A percentile compares a stretch with the other conserved stretches of the same genome.
Evolutionary conservation across 2,329 filamentous ascomycete genomes (phyloP).

Genomic region (Penicillium sp.): DNA sequence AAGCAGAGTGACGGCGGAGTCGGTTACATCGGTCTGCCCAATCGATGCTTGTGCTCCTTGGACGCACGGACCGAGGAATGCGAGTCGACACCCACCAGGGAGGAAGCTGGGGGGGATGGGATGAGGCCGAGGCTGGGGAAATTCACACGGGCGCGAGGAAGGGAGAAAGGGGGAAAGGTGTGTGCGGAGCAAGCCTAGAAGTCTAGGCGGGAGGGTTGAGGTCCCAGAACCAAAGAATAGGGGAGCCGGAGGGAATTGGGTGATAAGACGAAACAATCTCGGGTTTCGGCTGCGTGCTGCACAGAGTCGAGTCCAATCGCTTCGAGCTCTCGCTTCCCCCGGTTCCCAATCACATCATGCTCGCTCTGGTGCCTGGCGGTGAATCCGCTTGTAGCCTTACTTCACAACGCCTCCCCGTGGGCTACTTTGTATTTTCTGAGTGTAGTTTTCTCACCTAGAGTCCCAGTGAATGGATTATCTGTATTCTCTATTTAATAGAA

Average conservation of each 20-base stretch:
- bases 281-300: background rate
- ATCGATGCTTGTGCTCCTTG: slow-evolving; percentile 12
- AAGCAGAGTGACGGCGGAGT: slow-evolving; percentile 12
- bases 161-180: slow-evolving; percentile 5
- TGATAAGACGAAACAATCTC: too few species aligned
- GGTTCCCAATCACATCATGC: slow-evolving; percentile 12
- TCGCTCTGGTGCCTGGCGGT: slow-evolving; percentile 13
- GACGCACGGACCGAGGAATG: slow-evolving; percentile 19
- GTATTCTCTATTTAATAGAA: too few species aligned
- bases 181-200: slow-evolving; percentile 8
- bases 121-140: slow-evolving; percentile 11
- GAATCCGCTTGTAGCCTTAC: slow-evolving; percentile 11
- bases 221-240: too few species aligned
- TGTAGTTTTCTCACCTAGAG: too few species aligned
- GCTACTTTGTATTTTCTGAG: too few species aligned
- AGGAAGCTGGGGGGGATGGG: too few species aligned
- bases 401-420: slow-evolving; percentile 11
- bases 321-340: background rate
- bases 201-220: too few species aligned
- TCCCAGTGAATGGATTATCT: too few species aligned
- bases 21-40: slow-evolving; percentile 22
- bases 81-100: too few species aligned
- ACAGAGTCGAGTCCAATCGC: slow-evolving; percentile 5
- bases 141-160: background rate
- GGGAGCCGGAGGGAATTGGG: too few species aligned